Conservation (phyloP, 345 rosid genomes). For the Geranium brycei region DNA sequence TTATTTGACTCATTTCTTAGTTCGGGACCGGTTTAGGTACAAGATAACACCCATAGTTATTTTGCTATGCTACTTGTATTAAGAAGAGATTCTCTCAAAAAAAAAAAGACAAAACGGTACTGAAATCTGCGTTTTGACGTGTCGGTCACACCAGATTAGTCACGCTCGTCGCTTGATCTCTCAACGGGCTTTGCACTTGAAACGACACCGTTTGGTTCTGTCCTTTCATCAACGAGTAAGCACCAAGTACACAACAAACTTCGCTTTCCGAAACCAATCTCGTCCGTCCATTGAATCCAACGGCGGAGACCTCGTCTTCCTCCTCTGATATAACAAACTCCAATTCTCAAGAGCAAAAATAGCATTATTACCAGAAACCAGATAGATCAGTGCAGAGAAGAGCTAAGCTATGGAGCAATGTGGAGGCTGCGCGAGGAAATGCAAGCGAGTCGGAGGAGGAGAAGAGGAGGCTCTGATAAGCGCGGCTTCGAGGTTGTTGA, state of each 20-base stretch:
- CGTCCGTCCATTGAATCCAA: slow-evolving; percentile 1
- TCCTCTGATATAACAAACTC: not conserved
- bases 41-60: no score
- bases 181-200: not conserved
- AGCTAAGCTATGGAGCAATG: slow-evolving; percentile 22
- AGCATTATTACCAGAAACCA: not conserved
- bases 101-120: not conserved
- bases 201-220: not conserved
- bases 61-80: no score
- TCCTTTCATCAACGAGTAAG: not conserved
- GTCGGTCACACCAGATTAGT: not conserved
- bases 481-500: slow-evolving; percentile 24
- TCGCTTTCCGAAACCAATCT: not conserved
- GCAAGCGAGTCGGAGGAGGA: slow-evolving; percentile 19
- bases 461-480: slow-evolving; percentile 14
- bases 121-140: not conserved
- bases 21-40: no score
- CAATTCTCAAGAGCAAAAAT: not conserved
- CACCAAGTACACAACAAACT: not conserved
- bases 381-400: not conserved
- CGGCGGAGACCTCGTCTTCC: not conserved
- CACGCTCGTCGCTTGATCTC: not conserved
- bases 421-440: slow-evolving; percentile 8
- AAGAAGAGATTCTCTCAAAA: no score
- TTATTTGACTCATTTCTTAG: no score